A percentile compares a stretch with the other conserved stretches of the same genome.
Evolutionary conservation across 176 grass and related monocot species (phyloP).

Genomic region (Phragmites australis): DNA sequence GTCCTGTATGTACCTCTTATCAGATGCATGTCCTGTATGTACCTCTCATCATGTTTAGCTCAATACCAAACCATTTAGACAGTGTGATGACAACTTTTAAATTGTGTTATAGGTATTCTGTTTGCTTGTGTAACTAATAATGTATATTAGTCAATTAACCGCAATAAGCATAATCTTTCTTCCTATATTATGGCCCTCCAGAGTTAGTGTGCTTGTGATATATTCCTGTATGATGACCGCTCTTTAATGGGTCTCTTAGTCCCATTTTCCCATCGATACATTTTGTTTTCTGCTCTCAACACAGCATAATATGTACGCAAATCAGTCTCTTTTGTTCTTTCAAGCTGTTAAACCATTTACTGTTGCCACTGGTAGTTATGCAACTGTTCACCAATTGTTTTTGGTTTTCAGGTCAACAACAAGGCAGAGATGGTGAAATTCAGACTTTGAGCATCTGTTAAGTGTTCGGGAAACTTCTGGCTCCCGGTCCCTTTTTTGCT

Average conservation of each 20-base stretch:
- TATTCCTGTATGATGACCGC: background rate
- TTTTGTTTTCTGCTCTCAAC: background rate
- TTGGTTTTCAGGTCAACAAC: conserved; percentile 54
- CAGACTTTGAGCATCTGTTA: background rate
- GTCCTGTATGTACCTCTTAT: no score
- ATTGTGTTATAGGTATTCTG: background rate
- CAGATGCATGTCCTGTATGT: no score
- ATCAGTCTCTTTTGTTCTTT: background rate
- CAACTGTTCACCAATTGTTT: background rate
- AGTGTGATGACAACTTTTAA: background rate
- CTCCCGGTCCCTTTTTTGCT: conserved; percentile 32
- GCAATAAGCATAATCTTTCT: background rate
- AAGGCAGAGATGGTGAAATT: conserved; percentile 68
- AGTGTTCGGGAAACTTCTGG: conserved; percentile 29
- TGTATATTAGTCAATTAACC: background rate
- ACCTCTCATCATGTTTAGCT: conserved; percentile 4
- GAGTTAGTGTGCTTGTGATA: background rate
- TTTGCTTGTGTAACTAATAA: background rate
- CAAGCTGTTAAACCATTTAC: background rate
- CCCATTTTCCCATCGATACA: background rate
- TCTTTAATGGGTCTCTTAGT: background rate
- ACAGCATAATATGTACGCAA: background rate
- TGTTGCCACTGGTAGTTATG: background rate
- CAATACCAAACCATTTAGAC: background rate
- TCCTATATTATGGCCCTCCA: background rate